Percentiles rank a stretch among this genome's conserved stretches.
Evolutionary conservation across 1,284 basidiomycete species (phyloP).

Genomic region (Austroboletus novae-zelandiae): DNA sequence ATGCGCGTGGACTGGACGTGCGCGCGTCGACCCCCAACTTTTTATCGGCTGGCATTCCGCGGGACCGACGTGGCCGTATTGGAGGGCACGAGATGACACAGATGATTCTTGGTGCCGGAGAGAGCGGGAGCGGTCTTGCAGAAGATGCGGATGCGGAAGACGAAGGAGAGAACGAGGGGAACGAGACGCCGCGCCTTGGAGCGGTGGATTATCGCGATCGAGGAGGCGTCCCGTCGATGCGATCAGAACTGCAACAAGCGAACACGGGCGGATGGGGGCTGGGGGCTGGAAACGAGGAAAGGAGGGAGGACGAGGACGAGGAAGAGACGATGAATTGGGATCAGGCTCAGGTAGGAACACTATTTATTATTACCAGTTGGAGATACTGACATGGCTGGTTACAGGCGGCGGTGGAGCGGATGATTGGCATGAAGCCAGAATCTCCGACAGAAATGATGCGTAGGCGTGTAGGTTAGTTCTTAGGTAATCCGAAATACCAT

Average conservation of each 20-base stretch:
- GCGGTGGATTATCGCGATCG: conserved; percentile 30
- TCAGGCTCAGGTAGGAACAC: conserved; percentile 51
- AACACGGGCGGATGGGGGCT: conserved; percentile 67
- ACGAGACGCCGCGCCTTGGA: conserved; percentile 53
- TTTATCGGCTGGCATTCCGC: conserved; percentile 64
- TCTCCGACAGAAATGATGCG: conserved; percentile 25
- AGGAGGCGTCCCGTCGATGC: conserved; percentile 10
- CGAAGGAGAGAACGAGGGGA: conserved; percentile 41
- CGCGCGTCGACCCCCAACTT: conserved; percentile 58
- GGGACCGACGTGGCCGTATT: conserved; percentile 74
- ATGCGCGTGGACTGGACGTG: conserved; percentile 31
- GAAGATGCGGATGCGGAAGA: conserved; percentile 24
- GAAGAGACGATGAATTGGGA: conserved; percentile 64
- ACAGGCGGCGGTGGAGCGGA: conserved; percentile 58
- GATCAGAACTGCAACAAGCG: conserved; percentile 27
- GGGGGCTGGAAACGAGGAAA: conserved; percentile 54
- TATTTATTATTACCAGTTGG: not conserved
- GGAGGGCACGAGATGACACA: conserved; percentile 46
- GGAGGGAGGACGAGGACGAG: conserved; percentile 34
- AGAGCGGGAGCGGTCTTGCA: conserved; percentile 1
- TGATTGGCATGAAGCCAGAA: conserved; percentile 56
- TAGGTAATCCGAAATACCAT: conserved; percentile 5
- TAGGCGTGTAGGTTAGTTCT: conserved; percentile 21
- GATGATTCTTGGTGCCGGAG: conserved; percentile 24
- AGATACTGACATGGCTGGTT: not conserved